Base-by-base conservation (phyloP, 2,329 filamentous ascomycete species). In the Cercospora nicotianae region DNA sequence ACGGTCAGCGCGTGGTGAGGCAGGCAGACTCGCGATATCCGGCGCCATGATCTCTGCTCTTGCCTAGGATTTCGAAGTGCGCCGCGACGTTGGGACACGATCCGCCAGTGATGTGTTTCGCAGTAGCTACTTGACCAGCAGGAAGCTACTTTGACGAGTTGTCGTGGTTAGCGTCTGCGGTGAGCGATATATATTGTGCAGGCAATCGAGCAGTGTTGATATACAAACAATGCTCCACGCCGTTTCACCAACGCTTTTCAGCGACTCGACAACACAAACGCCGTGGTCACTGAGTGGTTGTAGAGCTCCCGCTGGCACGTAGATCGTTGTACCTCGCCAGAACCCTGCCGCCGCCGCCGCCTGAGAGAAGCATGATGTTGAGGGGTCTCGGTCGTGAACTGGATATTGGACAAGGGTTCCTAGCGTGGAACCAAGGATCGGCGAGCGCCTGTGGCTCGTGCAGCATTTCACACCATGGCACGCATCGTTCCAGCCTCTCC, bases 31-130 rank as follows among this genome's bases (percentile, higher is more conserved):
- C 33, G 59, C 33, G 59, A 61, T 61, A 28, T 61, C 59, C 23
- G 59, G 59, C 36, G 36, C 59, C 59, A 61, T 61, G n/a, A 26
- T 53, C 45, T 51, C 45, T 53, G 33, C 59, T 61, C n/a, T 31
- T 61, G 59, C 26, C 18, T 26, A 3, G 33, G 23, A 5, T 3
- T 13, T 16, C 58, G 13, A 20, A 18, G 26, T 58, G 28, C 55
- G n/a, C 3, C 7, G 20, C 23, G 33, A 36, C 13, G 33, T 57
- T 23, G 18, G 16, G 26, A 55, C 51, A 55, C 51, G 20, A 55
- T 55, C 51, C 53, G n/a, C 53, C 53, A 8, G 53, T 18, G 53
- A 57, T 57, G 55, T 58, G 55, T 33, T 58, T 33, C 20, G 48
- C 20, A 23, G 48, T 53, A 53, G 48, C 48, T 53, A 53, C 48